These are phyloP conservation scores for Cucumis hystrix DNA, from an alignment of 306 rosid species.

Conservation along the genomic window DNA sequence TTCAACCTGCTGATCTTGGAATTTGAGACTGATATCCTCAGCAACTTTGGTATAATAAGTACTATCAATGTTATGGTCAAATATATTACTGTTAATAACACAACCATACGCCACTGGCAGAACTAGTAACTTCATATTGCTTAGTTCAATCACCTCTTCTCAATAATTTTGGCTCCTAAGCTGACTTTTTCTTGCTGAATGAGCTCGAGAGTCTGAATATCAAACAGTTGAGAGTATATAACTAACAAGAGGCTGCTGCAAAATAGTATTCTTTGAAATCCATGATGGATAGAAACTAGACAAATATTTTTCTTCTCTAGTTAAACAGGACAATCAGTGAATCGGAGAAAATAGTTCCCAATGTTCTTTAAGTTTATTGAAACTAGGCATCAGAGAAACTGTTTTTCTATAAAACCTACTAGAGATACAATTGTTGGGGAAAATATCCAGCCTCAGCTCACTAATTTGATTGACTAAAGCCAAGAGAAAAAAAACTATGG, in stretches of 20 bases:
- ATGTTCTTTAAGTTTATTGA: not conserved
- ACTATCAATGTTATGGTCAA: slow-evolving; percentile 23
- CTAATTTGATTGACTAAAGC: not conserved
- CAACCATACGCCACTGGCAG: not conserved
- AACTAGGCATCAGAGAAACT: slow-evolving; percentile 1
- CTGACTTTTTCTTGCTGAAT: slow-evolving; percentile 54
- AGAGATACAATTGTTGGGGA: not conserved
- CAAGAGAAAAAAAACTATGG: not conserved
- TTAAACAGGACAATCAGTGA: not conserved
- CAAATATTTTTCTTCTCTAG: not conserved
- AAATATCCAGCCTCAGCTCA: not conserved
- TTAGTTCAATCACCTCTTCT: slow-evolving; percentile 50
- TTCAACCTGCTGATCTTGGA: slow-evolving; percentile 57
- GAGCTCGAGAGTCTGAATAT: slow-evolving; percentile 54
- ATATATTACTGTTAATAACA: slow-evolving; percentile 15
- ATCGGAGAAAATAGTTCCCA: not conserved
- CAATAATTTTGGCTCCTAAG: slow-evolving; percentile 41
- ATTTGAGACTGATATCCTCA: slow-evolving; percentile 36
- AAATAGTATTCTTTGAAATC: not conserved
- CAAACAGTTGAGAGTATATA: slow-evolving; percentile 10
- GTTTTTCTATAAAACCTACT: not conserved
- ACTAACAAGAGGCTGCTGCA: not conserved
- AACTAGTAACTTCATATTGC: not conserved
- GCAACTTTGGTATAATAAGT: slow-evolving; percentile 35
- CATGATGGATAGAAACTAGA: not conserved